A percentile compares a stretch with the other conserved stretches of the same genome.
phyloP scores from a whole-genome alignment of 2,329 filamentous ascomycete species.

The Xylaria polymorpha region DNA sequence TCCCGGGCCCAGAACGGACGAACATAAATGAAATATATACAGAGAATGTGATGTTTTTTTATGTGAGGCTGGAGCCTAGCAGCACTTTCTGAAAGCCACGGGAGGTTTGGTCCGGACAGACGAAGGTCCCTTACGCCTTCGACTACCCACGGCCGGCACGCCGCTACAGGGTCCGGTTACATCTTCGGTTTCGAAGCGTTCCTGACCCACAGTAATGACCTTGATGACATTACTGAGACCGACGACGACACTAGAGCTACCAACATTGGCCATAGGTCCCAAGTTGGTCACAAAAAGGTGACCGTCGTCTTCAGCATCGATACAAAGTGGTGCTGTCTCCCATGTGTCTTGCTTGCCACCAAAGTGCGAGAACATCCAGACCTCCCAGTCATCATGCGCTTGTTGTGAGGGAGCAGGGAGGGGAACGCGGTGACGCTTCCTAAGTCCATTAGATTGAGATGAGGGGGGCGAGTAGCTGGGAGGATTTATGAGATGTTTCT shows the following conservation, averaged over 20 bases:
- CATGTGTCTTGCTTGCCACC: slow-evolving; percentile 56
- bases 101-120: slow-evolving; percentile 38
- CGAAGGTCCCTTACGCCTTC: slow-evolving; percentile 50
- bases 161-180: slow-evolving; percentile 49
- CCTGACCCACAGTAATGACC: slow-evolving; percentile 73
- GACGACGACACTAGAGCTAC: slow-evolving; percentile 73
- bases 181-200: slow-evolving; percentile 66
- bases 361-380: slow-evolving; percentile 64
- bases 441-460: slow-evolving; percentile 44
- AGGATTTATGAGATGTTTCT: slow-evolving; percentile 41
- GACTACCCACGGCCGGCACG: slow-evolving; percentile 52
- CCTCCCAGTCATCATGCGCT: slow-evolving; percentile 60
- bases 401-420: slow-evolving; percentile 36
- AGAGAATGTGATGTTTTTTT: slow-evolving; percentile 25
- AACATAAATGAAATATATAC: slow-evolving; percentile 36
- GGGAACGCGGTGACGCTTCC: slow-evolving; percentile 46
- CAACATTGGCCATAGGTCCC: slow-evolving; percentile 73
- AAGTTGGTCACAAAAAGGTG: slow-evolving; percentile 73
- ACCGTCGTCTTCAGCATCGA: slow-evolving; percentile 56
- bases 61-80: slow-evolving; percentile 19
- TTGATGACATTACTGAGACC: slow-evolving; percentile 80
- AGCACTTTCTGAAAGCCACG: slow-evolving; percentile 35
- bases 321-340: slow-evolving; percentile 60
- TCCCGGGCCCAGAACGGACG: slow-evolving; percentile 11
- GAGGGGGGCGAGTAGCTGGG: slow-evolving; percentile 38